Conservation (phyloP, 345 rosid species). For the Abelmoschus esculentus region DNA sequence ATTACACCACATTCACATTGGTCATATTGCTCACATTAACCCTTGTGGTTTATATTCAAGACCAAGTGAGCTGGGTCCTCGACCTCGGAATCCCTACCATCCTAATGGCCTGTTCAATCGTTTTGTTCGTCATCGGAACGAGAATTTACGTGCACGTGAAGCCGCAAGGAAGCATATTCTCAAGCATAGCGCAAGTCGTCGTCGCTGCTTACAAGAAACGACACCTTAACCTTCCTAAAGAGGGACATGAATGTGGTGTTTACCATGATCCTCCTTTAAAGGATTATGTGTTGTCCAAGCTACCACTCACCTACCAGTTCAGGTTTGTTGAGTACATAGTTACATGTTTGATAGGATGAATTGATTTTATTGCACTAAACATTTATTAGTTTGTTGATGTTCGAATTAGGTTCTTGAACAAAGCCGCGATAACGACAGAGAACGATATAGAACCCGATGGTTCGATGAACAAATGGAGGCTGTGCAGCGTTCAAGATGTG, state of each 20-base stretch:
- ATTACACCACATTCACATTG: constrained; percentile 65
- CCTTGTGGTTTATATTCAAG: constrained; percentile 58
- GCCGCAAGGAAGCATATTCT: constrained; percentile 63
- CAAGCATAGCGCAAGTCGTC: constrained; percentile 47
- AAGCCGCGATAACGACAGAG: constrained; percentile 44
- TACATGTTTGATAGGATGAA: too few species aligned
- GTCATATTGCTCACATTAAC: constrained; percentile 61
- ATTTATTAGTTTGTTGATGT: background rate
- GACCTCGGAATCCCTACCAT: constrained; percentile 58
- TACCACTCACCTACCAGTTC: constrained; percentile 48
- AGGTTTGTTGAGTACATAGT: constrained; percentile 28
- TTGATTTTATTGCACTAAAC: too few species aligned
- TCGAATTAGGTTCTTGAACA: constrained; percentile 47
- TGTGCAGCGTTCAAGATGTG: constrained; percentile 57
- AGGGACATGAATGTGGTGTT: constrained; percentile 16
- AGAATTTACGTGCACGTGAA: constrained; percentile 61
- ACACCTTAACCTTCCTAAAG: constrained; percentile 24
- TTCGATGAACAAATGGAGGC: constrained; percentile 33
- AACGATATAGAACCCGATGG: constrained; percentile 48
- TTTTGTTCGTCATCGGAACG: constrained; percentile 44
- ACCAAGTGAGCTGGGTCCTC: constrained; percentile 62
- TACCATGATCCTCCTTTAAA: constrained; percentile 52
- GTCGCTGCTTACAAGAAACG: constrained; percentile 53
- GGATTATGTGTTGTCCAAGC: constrained; percentile 30
- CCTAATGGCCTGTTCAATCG: constrained; percentile 51